Evolutionary conservation across 1,284 basidiomycete species (phyloP).

Genomic region (Psilocybe mexicana): DNA sequence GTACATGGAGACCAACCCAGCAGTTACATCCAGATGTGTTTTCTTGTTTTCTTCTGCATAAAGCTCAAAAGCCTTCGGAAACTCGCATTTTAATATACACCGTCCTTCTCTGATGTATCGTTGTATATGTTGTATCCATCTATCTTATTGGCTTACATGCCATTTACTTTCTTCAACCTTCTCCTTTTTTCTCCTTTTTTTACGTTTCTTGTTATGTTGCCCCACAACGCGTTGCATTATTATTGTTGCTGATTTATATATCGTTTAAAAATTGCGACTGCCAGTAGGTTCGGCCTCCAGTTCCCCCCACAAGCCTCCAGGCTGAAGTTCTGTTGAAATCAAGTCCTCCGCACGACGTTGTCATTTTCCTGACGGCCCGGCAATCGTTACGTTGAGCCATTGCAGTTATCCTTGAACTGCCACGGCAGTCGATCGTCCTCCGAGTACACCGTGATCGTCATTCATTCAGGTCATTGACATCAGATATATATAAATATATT

Average conservation of each 20-base stretch:
- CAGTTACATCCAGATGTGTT: background rate
- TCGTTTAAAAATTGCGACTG: too few relatives aligned
- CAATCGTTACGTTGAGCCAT: background rate
- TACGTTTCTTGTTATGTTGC: background rate
- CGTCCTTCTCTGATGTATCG: constrained; percentile 16
- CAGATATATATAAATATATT: constrained; percentile 10
- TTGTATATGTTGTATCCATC: constrained; percentile 26
- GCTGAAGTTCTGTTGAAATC: background rate
- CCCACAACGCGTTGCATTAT: background rate
- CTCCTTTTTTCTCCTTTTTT: background rate
- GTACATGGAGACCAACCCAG: constrained; percentile 13
- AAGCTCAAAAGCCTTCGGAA: constrained; percentile 7
- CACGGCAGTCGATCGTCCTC: background rate
- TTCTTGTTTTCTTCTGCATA: background rate
- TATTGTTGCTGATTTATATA: background rate
- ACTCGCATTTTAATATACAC: constrained; percentile 13
- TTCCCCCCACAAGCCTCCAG: background rate
- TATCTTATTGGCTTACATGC: constrained; percentile 18
- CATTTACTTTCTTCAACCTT: background rate
- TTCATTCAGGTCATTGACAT: background rate
- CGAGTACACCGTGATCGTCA: background rate
- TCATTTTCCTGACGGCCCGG: background rate
- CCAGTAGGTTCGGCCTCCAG: too few relatives aligned
- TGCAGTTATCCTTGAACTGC: background rate
- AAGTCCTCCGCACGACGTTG: background rate